These are phyloP conservation scores for Trichoderma koningii DNA, from an alignment of 2,329 filamentous ascomycete genomes.

Conservation along the genomic window DNA sequence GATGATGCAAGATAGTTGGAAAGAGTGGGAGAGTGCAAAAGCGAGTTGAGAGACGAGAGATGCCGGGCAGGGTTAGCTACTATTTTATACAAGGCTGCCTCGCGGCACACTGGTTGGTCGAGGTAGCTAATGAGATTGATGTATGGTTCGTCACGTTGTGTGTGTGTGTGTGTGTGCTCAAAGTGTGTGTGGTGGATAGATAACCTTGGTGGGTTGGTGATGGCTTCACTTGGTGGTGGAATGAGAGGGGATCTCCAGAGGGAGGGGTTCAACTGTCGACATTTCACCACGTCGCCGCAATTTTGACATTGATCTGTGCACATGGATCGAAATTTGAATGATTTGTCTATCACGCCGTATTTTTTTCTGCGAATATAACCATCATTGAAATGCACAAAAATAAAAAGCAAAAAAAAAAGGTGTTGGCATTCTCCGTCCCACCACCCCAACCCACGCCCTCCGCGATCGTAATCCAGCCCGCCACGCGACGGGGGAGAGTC, in stretches of 20 bases:
- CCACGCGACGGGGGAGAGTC: constrained; percentile 69
- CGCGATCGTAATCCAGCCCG: constrained; percentile 67
- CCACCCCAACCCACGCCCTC: constrained; percentile 59
- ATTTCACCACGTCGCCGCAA: background rate
- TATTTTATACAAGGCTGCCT: constrained; percentile 50
- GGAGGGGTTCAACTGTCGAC: background rate
- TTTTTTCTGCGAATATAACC: background rate
- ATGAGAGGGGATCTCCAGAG: background rate
- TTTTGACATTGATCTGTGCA: background rate
- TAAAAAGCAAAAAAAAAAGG: constrained; percentile 46
- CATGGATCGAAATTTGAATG: background rate
- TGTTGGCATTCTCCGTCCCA: constrained; percentile 59
- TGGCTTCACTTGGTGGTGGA: background rate
- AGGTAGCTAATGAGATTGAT: constrained; percentile 25
- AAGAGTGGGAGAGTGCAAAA: background rate
- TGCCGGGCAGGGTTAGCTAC: constrained; percentile 27
- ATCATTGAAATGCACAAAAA: too few species aligned
- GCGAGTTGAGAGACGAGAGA: background rate
- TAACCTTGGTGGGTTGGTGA: background rate
- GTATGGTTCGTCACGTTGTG: background rate
- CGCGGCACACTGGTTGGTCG: constrained; percentile 47
- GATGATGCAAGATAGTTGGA: background rate
- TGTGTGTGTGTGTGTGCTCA: too few species aligned
- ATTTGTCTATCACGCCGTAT: background rate
- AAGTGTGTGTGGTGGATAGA: background rate